Conservation (phyloP, 2,329 filamentous ascomycete species). For the Lasiodiplodia citricola region DNA sequence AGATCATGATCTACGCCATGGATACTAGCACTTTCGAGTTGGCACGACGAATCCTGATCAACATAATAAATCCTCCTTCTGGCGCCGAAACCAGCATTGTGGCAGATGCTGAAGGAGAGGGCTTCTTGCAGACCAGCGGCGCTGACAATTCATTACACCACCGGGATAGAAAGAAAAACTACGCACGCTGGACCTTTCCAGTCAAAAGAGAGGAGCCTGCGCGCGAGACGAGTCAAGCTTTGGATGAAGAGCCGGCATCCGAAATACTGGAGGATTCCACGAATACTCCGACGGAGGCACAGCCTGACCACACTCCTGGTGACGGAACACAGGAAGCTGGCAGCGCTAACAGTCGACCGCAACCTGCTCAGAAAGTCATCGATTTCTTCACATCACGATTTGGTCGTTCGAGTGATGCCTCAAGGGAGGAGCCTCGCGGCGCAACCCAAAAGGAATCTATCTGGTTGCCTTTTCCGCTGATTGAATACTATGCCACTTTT, state of each 20-base stretch:
- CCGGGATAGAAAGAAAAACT: slow-evolving; percentile 29
- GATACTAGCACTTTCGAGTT: slow-evolving; percentile 34
- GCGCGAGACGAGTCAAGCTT: neutral
- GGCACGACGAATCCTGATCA: slow-evolving; percentile 38
- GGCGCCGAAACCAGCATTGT: slow-evolving; percentile 31
- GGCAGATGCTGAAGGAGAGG: slow-evolving; percentile 28
- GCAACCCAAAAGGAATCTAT: neutral
- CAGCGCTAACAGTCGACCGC: neutral
- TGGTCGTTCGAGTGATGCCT: too few species aligned
- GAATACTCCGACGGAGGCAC: neutral
- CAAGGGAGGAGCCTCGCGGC: neutral
- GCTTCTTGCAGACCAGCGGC: slow-evolving; percentile 32
- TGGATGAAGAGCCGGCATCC: neutral
- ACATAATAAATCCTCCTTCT: slow-evolving; percentile 33
- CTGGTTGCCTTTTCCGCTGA: neutral
- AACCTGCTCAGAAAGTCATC: neutral
- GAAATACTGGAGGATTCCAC: neutral
- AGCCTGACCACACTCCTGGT: neutral
- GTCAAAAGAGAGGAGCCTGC: neutral
- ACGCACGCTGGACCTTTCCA: slow-evolving; percentile 39
- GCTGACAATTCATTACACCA: slow-evolving; percentile 35
- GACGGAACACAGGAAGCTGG: neutral
- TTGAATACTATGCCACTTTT: slow-evolving; percentile 7
- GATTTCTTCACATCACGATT: neutral
- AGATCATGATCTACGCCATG: slow-evolving; percentile 40